phyloP scores from a whole-genome alignment of 2,329 filamentous ascomycete genomes.

The Fonsecaea erecta region DNA sequence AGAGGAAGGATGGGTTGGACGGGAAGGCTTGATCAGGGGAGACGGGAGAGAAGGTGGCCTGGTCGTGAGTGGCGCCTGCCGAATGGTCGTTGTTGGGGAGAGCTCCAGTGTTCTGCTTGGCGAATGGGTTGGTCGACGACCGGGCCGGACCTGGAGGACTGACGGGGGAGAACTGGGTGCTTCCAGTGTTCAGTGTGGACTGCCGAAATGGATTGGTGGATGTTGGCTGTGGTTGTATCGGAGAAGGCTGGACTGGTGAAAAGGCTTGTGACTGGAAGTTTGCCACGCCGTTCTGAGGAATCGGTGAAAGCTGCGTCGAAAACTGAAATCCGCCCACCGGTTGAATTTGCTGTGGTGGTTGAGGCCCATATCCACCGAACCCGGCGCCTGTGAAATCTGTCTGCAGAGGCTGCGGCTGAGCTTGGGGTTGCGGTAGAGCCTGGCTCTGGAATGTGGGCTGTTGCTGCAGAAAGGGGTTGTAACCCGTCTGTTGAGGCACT shows the following conservation, averaged over 20 bases:
- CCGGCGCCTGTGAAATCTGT: slow-evolving; percentile 74
- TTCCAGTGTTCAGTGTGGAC: slow-evolving; percentile 71
- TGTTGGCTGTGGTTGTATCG: slow-evolving; percentile 56
- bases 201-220: slow-evolving; percentile 92
- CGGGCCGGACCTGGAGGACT: slow-evolving; percentile 53
- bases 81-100: slow-evolving; percentile 19
- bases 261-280: slow-evolving; percentile 53
- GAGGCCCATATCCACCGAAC: slow-evolving; percentile 78
- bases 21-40: slow-evolving; percentile 42
- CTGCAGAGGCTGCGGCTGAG: slow-evolving; percentile 36
- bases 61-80: slow-evolving; percentile 14
- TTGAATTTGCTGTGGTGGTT: slow-evolving; percentile 60
- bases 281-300: slow-evolving; percentile 56
- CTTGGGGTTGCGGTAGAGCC: slow-evolving; percentile 27
- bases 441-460: slow-evolving; percentile 38
- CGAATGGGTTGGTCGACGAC: slow-evolving; percentile 86
- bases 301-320: slow-evolving; percentile 50
- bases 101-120: slow-evolving; percentile 59
- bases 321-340: slow-evolving; percentile 43
- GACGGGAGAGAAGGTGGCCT: slow-evolving; percentile 43
- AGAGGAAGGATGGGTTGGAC: slow-evolving; percentile 29
- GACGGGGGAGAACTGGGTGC: slow-evolving; percentile 50
- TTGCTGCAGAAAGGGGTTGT: slow-evolving; percentile 38
- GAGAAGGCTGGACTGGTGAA: slow-evolving; percentile 44
- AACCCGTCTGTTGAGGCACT: slow-evolving; percentile 40